Base-by-base conservation (phyloP, 441 rosid genomes). In the Euphorbia celastroides region DNA sequence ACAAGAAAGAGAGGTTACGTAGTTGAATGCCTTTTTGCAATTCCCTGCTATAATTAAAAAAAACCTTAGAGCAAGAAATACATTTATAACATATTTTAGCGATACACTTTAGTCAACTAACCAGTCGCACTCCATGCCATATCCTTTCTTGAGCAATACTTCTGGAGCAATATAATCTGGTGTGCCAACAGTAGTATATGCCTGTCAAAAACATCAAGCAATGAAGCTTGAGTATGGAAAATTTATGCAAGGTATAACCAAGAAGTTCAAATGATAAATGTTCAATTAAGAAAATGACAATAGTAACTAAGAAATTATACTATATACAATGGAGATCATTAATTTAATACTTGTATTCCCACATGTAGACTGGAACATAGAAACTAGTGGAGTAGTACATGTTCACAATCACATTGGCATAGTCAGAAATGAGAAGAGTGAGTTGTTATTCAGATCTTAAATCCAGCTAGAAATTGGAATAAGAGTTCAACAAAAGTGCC, bases 111-210 rank as follows among this genome's bases (percentile, higher is more conserved):
- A 46, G 57, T 63, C 64, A 51, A 82, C 95, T 68, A 56, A 91
- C 97, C 99, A 94, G 74, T 94, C 99, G 70, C 96, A 94, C 73
- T 94, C 99, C 81, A 84, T 77, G 71, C 96, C 92, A 60, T 94
- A 94, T 83, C 97, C 99, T 84, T 89, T 91, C 93, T 91, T 94
- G 74, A 89, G 75, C 74, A 94, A 78, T 54, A 91, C 96, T 80
- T 94, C 97, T 30, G 99, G 96, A 69, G 99, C 97, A 78, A 93
- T 93, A 82, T 93, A 93, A 75, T 93, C 97, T 17, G 96, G 96
- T 23, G 97, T 91, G 60, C 97, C 99, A 64, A 93, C 99, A n/a
- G 96, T 89, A 27, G 97, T 91, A 78, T 70, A 91, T 62, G 99
- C 97, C 97, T 91, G 81, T 60, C 70, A 65, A 66, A 62, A 64